Conservation (phyloP, 768 basidiomycete species). For the Asterophora lycoperdoides region DNA sequence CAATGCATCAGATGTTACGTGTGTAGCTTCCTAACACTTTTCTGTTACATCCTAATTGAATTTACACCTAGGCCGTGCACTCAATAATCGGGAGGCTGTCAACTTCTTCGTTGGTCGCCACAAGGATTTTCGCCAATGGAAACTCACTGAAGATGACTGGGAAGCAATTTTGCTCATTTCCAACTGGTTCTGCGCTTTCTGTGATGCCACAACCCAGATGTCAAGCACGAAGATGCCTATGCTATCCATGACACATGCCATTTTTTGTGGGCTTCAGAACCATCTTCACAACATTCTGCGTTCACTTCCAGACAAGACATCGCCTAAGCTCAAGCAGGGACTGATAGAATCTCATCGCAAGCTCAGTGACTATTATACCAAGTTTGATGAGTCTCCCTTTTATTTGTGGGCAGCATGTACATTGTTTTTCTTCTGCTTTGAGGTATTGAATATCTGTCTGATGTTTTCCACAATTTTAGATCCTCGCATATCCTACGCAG, state of each 20-base stretch:
- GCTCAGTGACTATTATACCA: constrained; percentile 28
- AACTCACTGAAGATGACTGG: constrained; percentile 21
- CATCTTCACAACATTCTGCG: constrained; percentile 18
- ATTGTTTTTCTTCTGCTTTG: constrained; percentile 5
- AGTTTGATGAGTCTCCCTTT: constrained; percentile 26
- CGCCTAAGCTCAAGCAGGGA: constrained; percentile 16
- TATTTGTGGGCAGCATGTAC: constrained; percentile 29
- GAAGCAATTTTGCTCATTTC: constrained; percentile 12
- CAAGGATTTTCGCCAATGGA: constrained; percentile 11
- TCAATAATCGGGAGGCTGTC: constrained; percentile 13
- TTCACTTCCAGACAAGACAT: no score
- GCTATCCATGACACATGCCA: constrained; percentile 28
- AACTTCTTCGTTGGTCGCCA: constrained; percentile 15
- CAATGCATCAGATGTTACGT: constrained; percentile 29
- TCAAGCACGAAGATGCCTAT: constrained; percentile 30
- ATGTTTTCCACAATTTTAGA: constrained; percentile 27
- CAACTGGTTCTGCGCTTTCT: constrained; percentile 21
- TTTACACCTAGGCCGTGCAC: constrained; percentile 15
- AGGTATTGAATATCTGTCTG: neutral
- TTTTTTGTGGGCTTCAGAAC: constrained; percentile 31
- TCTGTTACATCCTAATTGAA: no score
- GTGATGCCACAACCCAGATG: no score
- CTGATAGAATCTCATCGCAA: constrained; percentile 26
- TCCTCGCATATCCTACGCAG: constrained; percentile 24
- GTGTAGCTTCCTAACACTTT: neutral